A percentile compares a stretch with the other conserved stretches of the same genome.
Conservation (phyloP, 2,329 filamentous ascomycete genomes). For the Colletotrichum simmondsii region DNA sequence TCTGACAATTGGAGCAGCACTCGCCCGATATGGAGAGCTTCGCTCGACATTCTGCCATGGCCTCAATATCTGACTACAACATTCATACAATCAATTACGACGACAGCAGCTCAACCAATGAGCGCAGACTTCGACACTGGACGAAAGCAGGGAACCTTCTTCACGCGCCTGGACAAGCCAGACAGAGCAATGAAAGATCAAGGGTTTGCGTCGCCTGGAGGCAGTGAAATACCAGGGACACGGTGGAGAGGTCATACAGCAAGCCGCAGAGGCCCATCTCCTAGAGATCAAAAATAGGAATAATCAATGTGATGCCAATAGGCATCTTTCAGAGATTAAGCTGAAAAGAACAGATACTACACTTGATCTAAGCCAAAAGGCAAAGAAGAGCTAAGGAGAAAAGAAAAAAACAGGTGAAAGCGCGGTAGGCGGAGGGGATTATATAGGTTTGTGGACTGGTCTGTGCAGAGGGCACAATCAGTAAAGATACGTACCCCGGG, state of each 20-base stretch:
- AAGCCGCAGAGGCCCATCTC: conserved; percentile 69
- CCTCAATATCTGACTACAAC: background rate
- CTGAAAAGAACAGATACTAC: conserved; percentile 87
- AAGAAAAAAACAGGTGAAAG: conserved; percentile 41
- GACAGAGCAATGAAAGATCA: conserved; percentile 66
- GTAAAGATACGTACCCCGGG: conserved; percentile 1
- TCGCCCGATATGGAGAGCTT: background rate
- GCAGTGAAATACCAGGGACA: conserved; percentile 80
- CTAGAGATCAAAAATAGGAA: conserved; percentile 74
- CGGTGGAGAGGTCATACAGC: conserved; percentile 69
- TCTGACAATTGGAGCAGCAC: background rate
- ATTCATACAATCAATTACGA: background rate
- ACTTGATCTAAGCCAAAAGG: conserved; percentile 72
- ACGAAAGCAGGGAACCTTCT: conserved; percentile 53
- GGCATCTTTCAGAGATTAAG: conserved; percentile 82
- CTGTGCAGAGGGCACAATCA: conserved; percentile 18
- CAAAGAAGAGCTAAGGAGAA: conserved; percentile 53
- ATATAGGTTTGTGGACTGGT: conserved; percentile 1
- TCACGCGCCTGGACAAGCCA: conserved; percentile 63
- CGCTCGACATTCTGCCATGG: background rate
- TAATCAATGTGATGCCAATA: conserved; percentile 75
- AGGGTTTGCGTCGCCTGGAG: conserved; percentile 73
- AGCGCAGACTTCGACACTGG: background rate
- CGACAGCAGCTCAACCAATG: background rate
- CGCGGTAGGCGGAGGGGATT: background rate